These are phyloP conservation scores for Omphalotus olearius DNA, from an alignment of 1,284 basidiomycete genomes.

Conservation along the genomic window DNA sequence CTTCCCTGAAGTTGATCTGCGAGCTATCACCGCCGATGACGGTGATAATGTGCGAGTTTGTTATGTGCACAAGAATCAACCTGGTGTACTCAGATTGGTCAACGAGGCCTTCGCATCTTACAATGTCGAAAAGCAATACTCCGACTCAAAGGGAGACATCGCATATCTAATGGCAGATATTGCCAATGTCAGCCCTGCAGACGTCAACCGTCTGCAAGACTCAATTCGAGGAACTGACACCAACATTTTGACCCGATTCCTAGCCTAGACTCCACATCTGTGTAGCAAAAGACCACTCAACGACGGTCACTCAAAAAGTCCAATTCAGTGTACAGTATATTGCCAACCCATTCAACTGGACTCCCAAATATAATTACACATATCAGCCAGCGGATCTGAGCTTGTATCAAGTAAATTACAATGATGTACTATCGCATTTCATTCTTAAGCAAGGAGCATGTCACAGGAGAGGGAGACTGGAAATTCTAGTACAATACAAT, in stretches of 20 bases:
- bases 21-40: slow-evolving; percentile 86
- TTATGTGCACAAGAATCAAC: slow-evolving; percentile 96
- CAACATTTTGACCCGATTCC: slow-evolving; percentile 85
- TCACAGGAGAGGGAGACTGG: neutral
- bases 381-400: neutral
- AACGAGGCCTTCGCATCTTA: slow-evolving; percentile 91
- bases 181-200: slow-evolving; percentile 79
- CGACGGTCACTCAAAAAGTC: neutral
- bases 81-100: slow-evolving; percentile 93
- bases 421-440: too few relatives aligned
- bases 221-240: slow-evolving; percentile 79
- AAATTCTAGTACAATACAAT: neutral
- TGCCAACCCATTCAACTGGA: slow-evolving; percentile 27
- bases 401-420: too few relatives aligned
- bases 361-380: neutral
- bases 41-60: slow-evolving; percentile 85
- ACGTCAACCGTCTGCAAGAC: slow-evolving; percentile 82
- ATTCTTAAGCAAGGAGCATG: too few relatives aligned
- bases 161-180: slow-evolving; percentile 98
- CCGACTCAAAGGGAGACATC: slow-evolving; percentile 92
- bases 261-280: slow-evolving; percentile 44
- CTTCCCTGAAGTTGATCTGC: slow-evolving; percentile 98
- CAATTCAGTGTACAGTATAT: neutral
- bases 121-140: slow-evolving; percentile 99
- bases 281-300: slow-evolving; percentile 1